These are phyloP conservation scores for Hepatocystis sp. DNA, from an alignment of 169 alveolate species.

Conservation along the genomic window DNA sequence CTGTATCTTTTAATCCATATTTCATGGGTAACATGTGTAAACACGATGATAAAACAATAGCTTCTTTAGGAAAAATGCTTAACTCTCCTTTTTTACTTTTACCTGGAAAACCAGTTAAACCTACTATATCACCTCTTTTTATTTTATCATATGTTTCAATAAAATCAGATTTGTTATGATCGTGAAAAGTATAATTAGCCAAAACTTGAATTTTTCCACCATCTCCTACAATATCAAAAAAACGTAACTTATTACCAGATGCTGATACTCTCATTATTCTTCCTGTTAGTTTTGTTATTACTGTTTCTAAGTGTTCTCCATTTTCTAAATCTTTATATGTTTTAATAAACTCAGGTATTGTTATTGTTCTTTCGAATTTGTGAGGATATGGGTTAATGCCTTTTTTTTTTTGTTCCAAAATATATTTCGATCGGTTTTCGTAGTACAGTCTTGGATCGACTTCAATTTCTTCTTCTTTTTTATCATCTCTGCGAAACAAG, in stretches of 20 bases:
- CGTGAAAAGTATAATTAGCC: constrained; percentile 88
- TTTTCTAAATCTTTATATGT: constrained; percentile 89
- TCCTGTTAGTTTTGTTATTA: constrained; percentile 92
- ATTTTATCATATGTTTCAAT: constrained; percentile 73
- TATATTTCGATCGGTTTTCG: constrained; percentile 80
- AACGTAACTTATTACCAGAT: constrained; percentile 92
- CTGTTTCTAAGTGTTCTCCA: constrained; percentile 91
- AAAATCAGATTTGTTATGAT: constrained; percentile 83
- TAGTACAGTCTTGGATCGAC: constrained; percentile 82
- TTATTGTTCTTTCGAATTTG: constrained; percentile 87
- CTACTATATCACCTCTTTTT: constrained; percentile 83
- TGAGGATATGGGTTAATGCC: constrained; percentile 84
- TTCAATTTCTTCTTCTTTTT: constrained; percentile 77
- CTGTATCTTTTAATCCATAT: constrained; percentile 96
- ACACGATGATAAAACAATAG: constrained; percentile 94
- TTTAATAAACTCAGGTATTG: constrained; percentile 89
- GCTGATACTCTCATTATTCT: constrained; percentile 93
- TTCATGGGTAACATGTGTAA: constrained; percentile 97
- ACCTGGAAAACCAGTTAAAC: constrained; percentile 86
- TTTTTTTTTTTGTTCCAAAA: constrained; percentile 77
- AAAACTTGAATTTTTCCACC: constrained; percentile 93
- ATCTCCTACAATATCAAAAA: constrained; percentile 93
- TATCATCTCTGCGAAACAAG: constrained; percentile 25
- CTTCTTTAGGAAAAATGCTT: constrained; percentile 92
- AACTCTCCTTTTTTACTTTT: constrained; percentile 98